Evolutionary conservation across 768 basidiomycete species (phyloP).

Genomic region (Pluteus cervinus): DNA sequence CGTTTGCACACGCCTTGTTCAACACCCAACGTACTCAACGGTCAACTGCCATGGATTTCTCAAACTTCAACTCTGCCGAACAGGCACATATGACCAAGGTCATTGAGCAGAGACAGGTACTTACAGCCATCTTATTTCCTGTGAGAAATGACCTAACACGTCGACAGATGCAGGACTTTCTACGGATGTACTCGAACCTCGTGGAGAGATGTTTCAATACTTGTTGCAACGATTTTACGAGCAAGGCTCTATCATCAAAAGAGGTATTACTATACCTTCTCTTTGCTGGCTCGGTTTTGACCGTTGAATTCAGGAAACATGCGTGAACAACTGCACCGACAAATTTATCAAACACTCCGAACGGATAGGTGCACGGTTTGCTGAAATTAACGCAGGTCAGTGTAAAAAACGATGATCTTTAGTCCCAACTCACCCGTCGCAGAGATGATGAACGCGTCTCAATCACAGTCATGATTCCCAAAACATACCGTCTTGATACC

Average conservation of each 20-base stretch:
- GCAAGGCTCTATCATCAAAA: constrained; percentile 88
- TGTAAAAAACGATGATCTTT: constrained; percentile 9
- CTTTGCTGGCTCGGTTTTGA: constrained; percentile 1
- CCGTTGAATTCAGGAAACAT: constrained; percentile 58
- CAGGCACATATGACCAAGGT: constrained; percentile 94
- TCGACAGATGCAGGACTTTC: constrained; percentile 93
- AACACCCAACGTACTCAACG: too few species aligned
- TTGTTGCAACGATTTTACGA: constrained; percentile 96
- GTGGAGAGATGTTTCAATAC: constrained; percentile 95
- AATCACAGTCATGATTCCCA: constrained; percentile 29
- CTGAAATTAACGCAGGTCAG: constrained; percentile 88
- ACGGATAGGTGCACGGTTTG: constrained; percentile 86
- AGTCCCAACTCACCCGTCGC: not conserved
- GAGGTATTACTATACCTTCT: constrained; percentile 50
- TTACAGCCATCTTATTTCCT: constrained; percentile 1
- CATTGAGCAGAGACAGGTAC: constrained; percentile 95
- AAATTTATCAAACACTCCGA: constrained; percentile 98
- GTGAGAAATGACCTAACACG: constrained; percentile 5
- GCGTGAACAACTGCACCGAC: constrained; percentile 91
- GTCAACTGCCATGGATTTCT: constrained; percentile 96
- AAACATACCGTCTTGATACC: too few species aligned
- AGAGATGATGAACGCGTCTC: constrained; percentile 37
- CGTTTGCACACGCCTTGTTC: constrained; percentile 7
- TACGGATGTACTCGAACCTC: constrained; percentile 89
- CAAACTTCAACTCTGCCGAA: constrained; percentile 81